Conservation (phyloP, 2,329 filamentous ascomycete species). For the Xylariaceae sp. region DNA sequence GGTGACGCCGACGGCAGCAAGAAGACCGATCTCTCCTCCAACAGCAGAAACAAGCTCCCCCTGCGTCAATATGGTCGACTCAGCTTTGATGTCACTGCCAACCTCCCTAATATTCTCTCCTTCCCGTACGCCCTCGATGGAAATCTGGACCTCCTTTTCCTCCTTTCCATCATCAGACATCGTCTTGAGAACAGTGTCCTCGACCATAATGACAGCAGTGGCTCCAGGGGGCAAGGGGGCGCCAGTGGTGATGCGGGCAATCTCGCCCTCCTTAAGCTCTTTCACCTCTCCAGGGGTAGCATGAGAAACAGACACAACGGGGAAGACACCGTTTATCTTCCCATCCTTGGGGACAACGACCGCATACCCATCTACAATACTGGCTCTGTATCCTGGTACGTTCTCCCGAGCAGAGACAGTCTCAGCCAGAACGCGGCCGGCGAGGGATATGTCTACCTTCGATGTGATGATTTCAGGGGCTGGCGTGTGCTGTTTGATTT, state of each 20-base stretch:
- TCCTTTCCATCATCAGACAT: conserved; percentile 76
- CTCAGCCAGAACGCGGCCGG: conserved; percentile 75
- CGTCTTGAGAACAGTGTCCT: conserved; percentile 75
- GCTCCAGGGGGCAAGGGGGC: conserved; percentile 84
- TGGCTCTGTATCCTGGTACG: conserved; percentile 89
- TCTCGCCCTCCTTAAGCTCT: conserved; percentile 63
- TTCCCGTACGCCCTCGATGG: conserved; percentile 66
- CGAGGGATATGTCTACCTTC: conserved; percentile 59
- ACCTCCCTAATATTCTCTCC: conserved; percentile 89
- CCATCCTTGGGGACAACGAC: conserved; percentile 61
- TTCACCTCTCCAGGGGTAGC: conserved; percentile 67
- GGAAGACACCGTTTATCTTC: conserved; percentile 72
- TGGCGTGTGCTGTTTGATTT: conserved; percentile 71
- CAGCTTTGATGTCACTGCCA: conserved; percentile 75
- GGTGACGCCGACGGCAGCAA: conserved; percentile 75
- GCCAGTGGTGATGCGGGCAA: conserved; percentile 90
- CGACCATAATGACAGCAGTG: conserved; percentile 92
- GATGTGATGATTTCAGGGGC: conserved; percentile 49
- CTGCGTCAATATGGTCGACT: conserved; percentile 63
- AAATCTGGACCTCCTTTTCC: conserved; percentile 81
- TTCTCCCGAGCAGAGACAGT: conserved; percentile 74
- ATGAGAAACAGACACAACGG: conserved; percentile 81
- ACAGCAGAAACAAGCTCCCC: conserved; percentile 81
- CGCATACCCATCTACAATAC: conserved; percentile 95
- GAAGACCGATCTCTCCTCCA: conserved; percentile 84